phyloP scores from a whole-genome alignment of 208 protist species.

The Leishmania arabica region DNA sequence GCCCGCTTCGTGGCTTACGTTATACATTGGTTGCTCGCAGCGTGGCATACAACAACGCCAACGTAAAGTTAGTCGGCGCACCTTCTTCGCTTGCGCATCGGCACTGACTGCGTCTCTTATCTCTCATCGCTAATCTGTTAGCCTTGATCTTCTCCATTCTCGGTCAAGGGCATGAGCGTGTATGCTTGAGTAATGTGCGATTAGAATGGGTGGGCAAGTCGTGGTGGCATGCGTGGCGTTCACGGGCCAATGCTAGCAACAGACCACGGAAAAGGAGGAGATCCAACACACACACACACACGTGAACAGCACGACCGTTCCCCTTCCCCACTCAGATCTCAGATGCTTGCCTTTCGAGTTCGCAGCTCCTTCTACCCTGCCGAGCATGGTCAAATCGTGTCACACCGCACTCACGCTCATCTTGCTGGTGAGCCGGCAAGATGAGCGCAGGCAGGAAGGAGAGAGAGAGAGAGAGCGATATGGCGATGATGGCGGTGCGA shows the following conservation, averaged over 20 bases:
- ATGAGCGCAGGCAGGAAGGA: not conserved
- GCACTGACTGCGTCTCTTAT: not conserved
- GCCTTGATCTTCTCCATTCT: not conserved
- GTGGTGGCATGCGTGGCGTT: not conserved
- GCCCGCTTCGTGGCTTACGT: not conserved
- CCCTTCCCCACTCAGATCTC: not conserved
- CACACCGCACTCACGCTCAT: not conserved
- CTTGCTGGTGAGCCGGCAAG: not conserved
- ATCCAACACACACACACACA: not conserved
- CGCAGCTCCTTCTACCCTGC: not conserved
- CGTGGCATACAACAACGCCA: not conserved
- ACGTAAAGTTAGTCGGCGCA: not conserved
- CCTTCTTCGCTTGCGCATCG: not conserved
- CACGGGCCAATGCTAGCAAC: not conserved
- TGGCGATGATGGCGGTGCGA: not conserved
- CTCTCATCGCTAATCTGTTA: not conserved
- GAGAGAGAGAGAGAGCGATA: not conserved
- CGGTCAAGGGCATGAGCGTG: not conserved
- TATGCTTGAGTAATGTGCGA: not conserved
- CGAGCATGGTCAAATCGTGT: not conserved
- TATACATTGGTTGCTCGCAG: not conserved
- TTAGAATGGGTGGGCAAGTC: not conserved
- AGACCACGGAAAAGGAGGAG: not conserved
- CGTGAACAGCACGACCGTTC: not conserved
- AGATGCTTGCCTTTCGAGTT: not conserved